Evolutionary conservation across 2,329 filamentous ascomycete species (phyloP), one percentile per base, ranked within the genome.

Genomic region (Paramyrothecium sp.): DNA sequence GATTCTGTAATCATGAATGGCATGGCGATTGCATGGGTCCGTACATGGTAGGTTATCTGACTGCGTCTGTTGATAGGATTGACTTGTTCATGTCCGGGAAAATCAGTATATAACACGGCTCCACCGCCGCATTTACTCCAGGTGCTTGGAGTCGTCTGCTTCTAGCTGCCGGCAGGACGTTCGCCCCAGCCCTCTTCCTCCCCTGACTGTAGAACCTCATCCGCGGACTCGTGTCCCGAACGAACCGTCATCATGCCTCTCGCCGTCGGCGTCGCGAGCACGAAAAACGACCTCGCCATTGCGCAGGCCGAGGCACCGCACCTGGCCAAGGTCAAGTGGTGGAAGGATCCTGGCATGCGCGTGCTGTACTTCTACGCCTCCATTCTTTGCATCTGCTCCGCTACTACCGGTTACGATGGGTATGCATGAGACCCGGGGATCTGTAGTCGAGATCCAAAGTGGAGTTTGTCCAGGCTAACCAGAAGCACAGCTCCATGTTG

Each of bases 321-420:
- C 54, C 80, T 83, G 59, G 76, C 79, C 64, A 73, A 61, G 59
- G 80, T 85, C 54, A 68, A 77, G 62, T 85, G 82, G 82, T 79
- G 65, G 52, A 79, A 75, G 61, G 80, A 85, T 26, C 78, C 81
- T n/a, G 81, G 81, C 49, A 74, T 86, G 64, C 73, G 82, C 65
- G 79, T 80, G 71, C 74, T 85, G 10, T 85, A 84, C 72, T 79
- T 81, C 63, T 82, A 77, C 63, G 76, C 76, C 53, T 69, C 79
- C 61, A 69, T 82, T 54, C 77, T 83, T 55, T 82, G 78, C 63
- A 70, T 84, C 61, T 80, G 79, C 52, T 84, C 82, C 26, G 82
- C 82, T 16, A 84, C 82, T 38, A 84, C 81, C 41, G 78, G 80
- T 64, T 82, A 83, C 68, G 79, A 83, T 78, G 79, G 78, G 80